Percentiles rank a stretch among this genome's conserved stretches.
Evolutionary conservation across 441 rosid genomes (phyloP).

Genomic region (Daphne laureola): DNA sequence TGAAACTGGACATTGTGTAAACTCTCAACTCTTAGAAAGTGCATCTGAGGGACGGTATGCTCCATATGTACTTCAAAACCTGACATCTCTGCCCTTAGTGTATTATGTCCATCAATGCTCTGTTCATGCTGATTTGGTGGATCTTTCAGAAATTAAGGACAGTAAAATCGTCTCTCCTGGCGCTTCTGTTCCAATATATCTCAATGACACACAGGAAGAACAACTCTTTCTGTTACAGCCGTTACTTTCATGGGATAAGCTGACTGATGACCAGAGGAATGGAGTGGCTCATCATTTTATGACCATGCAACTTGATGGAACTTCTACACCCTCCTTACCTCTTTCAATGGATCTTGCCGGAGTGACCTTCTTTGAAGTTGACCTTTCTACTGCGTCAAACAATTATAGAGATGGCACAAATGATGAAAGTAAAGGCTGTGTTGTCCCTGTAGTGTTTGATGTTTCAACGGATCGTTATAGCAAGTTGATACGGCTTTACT

Average conservation of each 20-base stretch:
- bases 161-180: constrained; percentile 62
- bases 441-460: constrained; percentile 86
- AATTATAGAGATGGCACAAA: constrained; percentile 25
- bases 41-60: constrained; percentile 56
- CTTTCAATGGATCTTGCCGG: constrained; percentile 95
- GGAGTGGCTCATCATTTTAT: constrained; percentile 72
- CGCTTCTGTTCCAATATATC: constrained; percentile 67
- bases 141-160: constrained; percentile 37
- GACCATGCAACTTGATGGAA: constrained; percentile 78
- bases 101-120: constrained; percentile 61
- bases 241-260: constrained; percentile 46
- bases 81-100: constrained; percentile 71
- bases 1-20: constrained; percentile 31
- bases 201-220: constrained; percentile 51
- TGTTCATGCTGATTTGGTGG: constrained; percentile 33
- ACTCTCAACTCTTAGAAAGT: constrained; percentile 30
- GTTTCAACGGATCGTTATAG: constrained; percentile 81
- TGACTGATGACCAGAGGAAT: constrained; percentile 53
- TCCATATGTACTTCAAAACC: constrained; percentile 82
- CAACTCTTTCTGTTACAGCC: constrained; percentile 46
- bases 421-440: constrained; percentile 42
- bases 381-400: constrained; percentile 63
- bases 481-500: constrained; percentile 81
- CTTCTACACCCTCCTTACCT: constrained; percentile 65
- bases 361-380: constrained; percentile 76